Base-by-base conservation (phyloP, 78 protist genomes). In the Dictyostelium firmibasis region DNA sequence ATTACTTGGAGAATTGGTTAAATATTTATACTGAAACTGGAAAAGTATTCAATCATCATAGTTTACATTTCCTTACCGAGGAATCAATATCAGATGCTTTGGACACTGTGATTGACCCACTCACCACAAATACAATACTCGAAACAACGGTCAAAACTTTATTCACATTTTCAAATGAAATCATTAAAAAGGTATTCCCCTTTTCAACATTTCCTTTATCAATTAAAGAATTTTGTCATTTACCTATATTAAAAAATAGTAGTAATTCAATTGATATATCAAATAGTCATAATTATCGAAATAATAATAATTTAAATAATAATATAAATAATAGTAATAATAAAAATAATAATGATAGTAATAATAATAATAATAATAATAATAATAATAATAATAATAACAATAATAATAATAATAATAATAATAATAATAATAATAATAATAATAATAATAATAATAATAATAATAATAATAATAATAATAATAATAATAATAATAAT, bases 21-120 rank as follows among this genome's bases (percentile, higher is more conserved):
- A 60, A 38, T 33, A 33, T 72, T 18, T 67, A 62, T 38, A 31
- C 41, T 47, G 20, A 74, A 20, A 81, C 83, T 69, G 94, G 86
- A 9, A 82, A 82, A 50, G 27, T 44, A n/a, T 47, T 89, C 1
- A 62, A 81, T 75, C 41, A 38, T 44, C 69, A 74, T 11, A 23
- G 57, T 16, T 31, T 33, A 18, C 69, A 31, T 20, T 60, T 50
- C 11, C 25, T 89, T 1, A 89, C 94, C 4, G 94, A 89, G 38
- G 94, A 89, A 70, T 29, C 72, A 8, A 31, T 31, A n/a, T 89
- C 87, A 0, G 94, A 89, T 35, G 69, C 94, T 20, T 72, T 89
- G 8, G 84, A 69, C 1, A 29, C 84, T 2, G 72, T 85, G 4
- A 72, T 89, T n/a, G 79, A 89, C 27, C 94, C 94, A 25, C 3